These are phyloP conservation scores for Dioscorea zingiberensis DNA, from an alignment of 106 monocot genomes.

Conservation along the genomic window DNA sequence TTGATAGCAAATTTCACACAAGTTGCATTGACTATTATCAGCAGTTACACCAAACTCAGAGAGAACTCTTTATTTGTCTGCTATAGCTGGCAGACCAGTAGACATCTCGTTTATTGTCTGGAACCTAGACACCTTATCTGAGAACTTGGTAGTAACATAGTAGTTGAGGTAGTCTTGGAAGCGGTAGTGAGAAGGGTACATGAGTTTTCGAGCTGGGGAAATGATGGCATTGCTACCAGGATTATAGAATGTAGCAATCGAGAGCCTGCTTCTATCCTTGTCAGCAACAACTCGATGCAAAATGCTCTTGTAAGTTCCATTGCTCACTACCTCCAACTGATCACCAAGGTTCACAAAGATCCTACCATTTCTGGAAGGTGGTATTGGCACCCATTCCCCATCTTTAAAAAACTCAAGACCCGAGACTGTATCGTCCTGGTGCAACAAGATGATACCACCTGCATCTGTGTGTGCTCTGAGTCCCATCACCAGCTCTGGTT, in stretches of 20 bases:
- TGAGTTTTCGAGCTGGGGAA: conserved; percentile 37
- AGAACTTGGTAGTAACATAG: conserved; percentile 49
- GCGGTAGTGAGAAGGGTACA: conserved; percentile 45
- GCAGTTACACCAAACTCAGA: too few species aligned
- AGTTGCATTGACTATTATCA: too few species aligned
- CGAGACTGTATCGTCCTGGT: conserved; percentile 50
- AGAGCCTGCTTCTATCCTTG: conserved; percentile 49
- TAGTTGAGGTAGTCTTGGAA: conserved; percentile 64
- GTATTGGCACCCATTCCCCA: conserved; percentile 41
- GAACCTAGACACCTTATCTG: conserved; percentile 44
- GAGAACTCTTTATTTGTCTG: not conserved
- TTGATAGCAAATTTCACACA: too few species aligned
- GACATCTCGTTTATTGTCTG: conserved; percentile 27
- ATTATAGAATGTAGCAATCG: conserved; percentile 77
- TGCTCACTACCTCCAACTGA: conserved; percentile 68
- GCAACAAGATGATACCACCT: conserved; percentile 62
- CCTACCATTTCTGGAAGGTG: conserved; percentile 35
- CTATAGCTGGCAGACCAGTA: not conserved
- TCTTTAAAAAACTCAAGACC: conserved; percentile 60
- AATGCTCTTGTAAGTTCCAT: conserved; percentile 63
- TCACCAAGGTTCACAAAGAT: conserved; percentile 72
- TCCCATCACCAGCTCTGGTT: conserved; percentile 51
- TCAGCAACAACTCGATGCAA: conserved; percentile 41
- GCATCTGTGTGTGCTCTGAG: conserved; percentile 79
- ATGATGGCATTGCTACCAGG: conserved; percentile 50